phyloP scores from a whole-genome alignment of 768 basidiomycete species.

The Russula dissimulans region DNA sequence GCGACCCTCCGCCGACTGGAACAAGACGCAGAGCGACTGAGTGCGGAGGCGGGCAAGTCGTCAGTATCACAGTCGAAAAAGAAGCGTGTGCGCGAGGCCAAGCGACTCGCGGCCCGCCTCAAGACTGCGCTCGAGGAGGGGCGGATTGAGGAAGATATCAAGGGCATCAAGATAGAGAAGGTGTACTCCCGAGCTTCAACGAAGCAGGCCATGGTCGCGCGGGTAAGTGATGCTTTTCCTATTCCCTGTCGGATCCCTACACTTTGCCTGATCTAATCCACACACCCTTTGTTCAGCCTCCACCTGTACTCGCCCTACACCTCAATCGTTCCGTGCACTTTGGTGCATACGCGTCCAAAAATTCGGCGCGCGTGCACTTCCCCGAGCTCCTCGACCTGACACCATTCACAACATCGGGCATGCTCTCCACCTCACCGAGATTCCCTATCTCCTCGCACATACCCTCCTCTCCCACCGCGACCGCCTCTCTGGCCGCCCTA shows the following conservation, averaged over 20 bases:
- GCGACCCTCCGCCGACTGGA: constrained; percentile 62
- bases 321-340: constrained; percentile 87
- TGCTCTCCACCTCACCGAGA: constrained; percentile 60
- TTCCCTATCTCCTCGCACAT: constrained; percentile 56
- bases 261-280: background rate
- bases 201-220: constrained; percentile 86
- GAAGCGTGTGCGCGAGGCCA: constrained; percentile 63
- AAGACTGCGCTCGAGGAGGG: constrained; percentile 59
- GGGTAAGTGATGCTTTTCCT: constrained; percentile 42
- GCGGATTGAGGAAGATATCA: constrained; percentile 75
- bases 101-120: constrained; percentile 53
- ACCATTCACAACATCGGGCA: constrained; percentile 76
- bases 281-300: constrained; percentile 45
- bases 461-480: constrained; percentile 48
- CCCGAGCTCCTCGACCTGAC: constrained; percentile 86
- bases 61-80: constrained; percentile 62
- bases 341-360: constrained; percentile 71
- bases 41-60: constrained; percentile 25
- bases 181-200: constrained; percentile 67
- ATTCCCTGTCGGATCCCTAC: background rate
- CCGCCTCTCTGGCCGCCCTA: constrained; percentile 19
- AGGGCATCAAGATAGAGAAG: constrained; percentile 72
- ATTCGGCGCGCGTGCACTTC: constrained; percentile 70
- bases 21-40: constrained; percentile 52
- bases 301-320: constrained; percentile 78